Evolutionary conservation across 2,329 filamentous ascomycete genomes (phyloP).

Genomic region (Aspergillus sp.): DNA sequence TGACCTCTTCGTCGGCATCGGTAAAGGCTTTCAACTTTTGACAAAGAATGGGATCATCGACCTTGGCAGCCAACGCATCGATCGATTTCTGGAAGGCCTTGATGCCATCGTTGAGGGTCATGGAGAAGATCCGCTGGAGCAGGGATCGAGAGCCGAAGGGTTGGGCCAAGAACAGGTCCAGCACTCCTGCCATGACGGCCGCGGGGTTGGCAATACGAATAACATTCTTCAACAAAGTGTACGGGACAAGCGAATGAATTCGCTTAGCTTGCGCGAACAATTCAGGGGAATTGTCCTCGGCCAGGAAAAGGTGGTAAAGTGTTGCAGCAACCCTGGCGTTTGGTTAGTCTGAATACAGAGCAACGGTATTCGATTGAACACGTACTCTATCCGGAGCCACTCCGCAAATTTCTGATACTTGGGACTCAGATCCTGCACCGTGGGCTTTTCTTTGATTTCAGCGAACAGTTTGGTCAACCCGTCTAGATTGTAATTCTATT

Average conservation of each 20-base stretch:
- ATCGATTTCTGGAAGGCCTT: conserved; percentile 83
- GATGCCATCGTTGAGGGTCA: conserved; percentile 90
- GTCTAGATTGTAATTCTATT: conserved; percentile 49
- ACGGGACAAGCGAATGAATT: conserved; percentile 93
- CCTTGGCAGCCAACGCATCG: conserved; percentile 71
- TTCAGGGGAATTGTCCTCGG: conserved; percentile 96
- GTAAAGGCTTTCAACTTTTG: conserved; percentile 80
- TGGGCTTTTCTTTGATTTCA: conserved; percentile 88
- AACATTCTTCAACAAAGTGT: conserved; percentile 91
- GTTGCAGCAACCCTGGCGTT: conserved; percentile 74
- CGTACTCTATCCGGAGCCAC: conserved; percentile 87
- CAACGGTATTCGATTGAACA: conserved; percentile 2
- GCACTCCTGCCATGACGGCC: conserved; percentile 91
- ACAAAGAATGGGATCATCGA: conserved; percentile 77
- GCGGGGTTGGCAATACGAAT: conserved; percentile 96
- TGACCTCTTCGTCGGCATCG: conserved; percentile 72
- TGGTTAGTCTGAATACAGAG: conserved; percentile 9
- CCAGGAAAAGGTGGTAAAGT: conserved; percentile 94
- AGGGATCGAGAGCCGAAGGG: conserved; percentile 88
- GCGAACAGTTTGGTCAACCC: conserved; percentile 89
- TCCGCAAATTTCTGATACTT: conserved; percentile 98
- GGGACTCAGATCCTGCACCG: conserved; percentile 82
- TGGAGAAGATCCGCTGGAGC: conserved; percentile 89
- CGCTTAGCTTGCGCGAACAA: conserved; percentile 90
- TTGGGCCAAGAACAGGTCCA: conserved; percentile 94